These are phyloP conservation scores for Phylloporus sp. DNA, from an alignment of 768 basidiomycete species.

Conservation along the genomic window DNA sequence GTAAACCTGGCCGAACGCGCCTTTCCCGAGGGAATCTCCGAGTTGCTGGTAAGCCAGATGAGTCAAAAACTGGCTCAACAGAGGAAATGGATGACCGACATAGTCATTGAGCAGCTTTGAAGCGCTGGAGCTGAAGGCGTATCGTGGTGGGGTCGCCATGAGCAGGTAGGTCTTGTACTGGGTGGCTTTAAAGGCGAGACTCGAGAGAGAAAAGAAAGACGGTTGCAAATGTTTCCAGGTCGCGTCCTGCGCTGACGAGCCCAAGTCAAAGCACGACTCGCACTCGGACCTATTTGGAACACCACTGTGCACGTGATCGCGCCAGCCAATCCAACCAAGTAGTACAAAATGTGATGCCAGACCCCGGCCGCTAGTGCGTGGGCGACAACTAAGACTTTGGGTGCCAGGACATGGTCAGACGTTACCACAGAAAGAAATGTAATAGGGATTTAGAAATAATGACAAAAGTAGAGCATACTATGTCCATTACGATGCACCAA, in stretches of 20 bases:
- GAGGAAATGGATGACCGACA: constrained; percentile 34
- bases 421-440: background rate
- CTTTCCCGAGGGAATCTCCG: constrained; percentile 93
- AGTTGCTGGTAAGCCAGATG: constrained; percentile 63
- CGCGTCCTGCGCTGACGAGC: constrained; percentile 37
- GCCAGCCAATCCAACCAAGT: too few species aligned
- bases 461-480: constrained; percentile 10
- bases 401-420: too few species aligned
- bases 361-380: too few species aligned
- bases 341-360: too few species aligned
- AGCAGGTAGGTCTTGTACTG: background rate
- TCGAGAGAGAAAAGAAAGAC: constrained; percentile 9
- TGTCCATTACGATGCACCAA: constrained; percentile 13
- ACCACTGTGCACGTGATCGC: constrained; percentile 22
- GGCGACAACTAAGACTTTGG: too few species aligned
- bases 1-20: constrained; percentile 96
- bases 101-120: constrained; percentile 65
- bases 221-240: constrained; percentile 19
- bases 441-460: constrained; percentile 28
- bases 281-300: constrained; percentile 32
- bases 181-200: background rate
- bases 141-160: constrained; percentile 24
- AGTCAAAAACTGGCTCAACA: constrained; percentile 7
- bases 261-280: constrained; percentile 19
- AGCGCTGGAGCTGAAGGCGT: constrained; percentile 24